Evolutionary conservation across 805 yeast species (phyloP).

Genomic region (Jamesozyma piceae): DNA sequence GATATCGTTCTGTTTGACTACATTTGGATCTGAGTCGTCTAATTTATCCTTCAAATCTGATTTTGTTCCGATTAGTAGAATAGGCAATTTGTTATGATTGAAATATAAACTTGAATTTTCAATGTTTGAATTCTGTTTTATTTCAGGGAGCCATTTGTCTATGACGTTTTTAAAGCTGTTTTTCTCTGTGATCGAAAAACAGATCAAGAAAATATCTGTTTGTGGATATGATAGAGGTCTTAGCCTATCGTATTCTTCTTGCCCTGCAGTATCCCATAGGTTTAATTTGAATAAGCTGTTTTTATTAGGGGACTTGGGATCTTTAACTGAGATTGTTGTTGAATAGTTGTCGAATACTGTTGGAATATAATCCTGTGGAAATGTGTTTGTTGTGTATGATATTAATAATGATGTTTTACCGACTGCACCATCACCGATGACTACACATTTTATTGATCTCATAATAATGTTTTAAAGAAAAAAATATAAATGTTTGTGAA

Average conservation of each 20-base stretch:
- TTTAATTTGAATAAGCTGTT: constrained; percentile 73
- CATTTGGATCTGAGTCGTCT: constrained; percentile 48
- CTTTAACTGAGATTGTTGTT: constrained; percentile 73
- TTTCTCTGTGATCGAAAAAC: constrained; percentile 78
- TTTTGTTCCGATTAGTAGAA: constrained; percentile 81
- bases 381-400: constrained; percentile 83
- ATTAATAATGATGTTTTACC: constrained; percentile 87
- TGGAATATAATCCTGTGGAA: constrained; percentile 89
- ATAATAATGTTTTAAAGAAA: constrained; percentile 35
- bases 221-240: constrained; percentile 87
- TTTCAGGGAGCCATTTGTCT: constrained; percentile 80
- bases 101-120: constrained; percentile 26
- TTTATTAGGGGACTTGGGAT: no score
- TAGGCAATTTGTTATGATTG: constrained; percentile 30
- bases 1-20: constrained; percentile 57
- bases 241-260: no score
- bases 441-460: constrained; percentile 88
- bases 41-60: constrained; percentile 60
- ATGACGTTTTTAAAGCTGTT: constrained; percentile 71
- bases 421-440: constrained; percentile 91
- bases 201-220: constrained; percentile 77
- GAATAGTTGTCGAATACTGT: constrained; percentile 90
- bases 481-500: neutral
- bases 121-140: constrained; percentile 70
- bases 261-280: constrained; percentile 95